Conservation (phyloP, 768 basidiomycete genomes). For the Naganishia onofrii region DNA sequence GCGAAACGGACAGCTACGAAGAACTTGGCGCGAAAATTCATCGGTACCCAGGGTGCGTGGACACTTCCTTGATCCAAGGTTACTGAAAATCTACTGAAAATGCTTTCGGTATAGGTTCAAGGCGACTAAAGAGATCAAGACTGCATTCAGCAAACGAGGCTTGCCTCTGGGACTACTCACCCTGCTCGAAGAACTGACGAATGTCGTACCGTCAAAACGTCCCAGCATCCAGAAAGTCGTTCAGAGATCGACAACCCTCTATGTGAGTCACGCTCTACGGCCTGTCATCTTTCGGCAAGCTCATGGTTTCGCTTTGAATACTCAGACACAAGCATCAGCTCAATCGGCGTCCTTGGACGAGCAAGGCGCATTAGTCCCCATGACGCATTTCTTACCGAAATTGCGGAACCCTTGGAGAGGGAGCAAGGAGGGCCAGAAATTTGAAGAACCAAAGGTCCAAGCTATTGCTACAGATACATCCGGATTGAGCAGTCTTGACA, state of each 20-base stretch:
- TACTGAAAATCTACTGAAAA: background rate
- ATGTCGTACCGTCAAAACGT: constrained; percentile 62
- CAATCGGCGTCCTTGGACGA: background rate
- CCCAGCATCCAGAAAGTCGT: constrained; percentile 70
- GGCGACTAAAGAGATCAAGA: constrained; percentile 58
- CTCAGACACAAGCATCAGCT: background rate
- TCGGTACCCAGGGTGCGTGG: constrained; percentile 63
- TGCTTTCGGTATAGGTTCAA: constrained; percentile 55
- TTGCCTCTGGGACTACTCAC: constrained; percentile 69
- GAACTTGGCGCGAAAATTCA: constrained; percentile 70
- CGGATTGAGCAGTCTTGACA: background rate
- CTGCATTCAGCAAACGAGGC: constrained; percentile 67
- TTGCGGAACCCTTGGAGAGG: constrained; percentile 1
- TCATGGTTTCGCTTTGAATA: no score
- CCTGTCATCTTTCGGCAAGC: background rate
- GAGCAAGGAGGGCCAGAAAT: background rate
- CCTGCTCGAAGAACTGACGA: constrained; percentile 69
- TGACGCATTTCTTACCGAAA: background rate
- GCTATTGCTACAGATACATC: background rate
- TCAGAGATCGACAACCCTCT: constrained; percentile 2
- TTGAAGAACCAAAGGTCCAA: background rate
- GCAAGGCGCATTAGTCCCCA: background rate
- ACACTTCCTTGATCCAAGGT: background rate
- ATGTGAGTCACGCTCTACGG: background rate
- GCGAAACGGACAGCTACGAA: constrained; percentile 66